Conservation (phyloP, 805 yeast species). For the Priceomyces medius region DNA sequence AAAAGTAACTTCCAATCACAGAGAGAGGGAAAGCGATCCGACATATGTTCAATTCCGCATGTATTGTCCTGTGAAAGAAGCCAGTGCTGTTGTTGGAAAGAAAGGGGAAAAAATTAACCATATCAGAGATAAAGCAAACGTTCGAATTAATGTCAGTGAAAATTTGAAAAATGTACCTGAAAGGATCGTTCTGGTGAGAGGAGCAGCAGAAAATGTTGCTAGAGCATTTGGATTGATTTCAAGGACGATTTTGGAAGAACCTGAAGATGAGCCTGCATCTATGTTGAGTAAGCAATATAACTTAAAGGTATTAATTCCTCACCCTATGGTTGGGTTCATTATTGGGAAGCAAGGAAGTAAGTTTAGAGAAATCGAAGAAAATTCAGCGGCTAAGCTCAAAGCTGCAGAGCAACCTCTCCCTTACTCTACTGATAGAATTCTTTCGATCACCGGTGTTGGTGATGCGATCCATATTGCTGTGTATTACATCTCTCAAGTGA, state of each 20-base stretch:
- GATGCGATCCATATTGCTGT: slow-evolving; percentile 86
- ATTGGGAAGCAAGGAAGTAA: slow-evolving; percentile 76
- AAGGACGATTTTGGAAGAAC: slow-evolving; percentile 64
- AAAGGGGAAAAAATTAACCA: slow-evolving; percentile 73
- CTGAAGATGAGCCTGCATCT: slow-evolving; percentile 60
- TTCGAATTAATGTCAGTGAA: slow-evolving; percentile 69
- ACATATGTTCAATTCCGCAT: slow-evolving; percentile 68
- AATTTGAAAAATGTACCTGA: slow-evolving; percentile 71
- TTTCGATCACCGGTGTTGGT: slow-evolving; percentile 73
- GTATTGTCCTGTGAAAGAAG: slow-evolving; percentile 74
- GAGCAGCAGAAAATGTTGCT: slow-evolving; percentile 75
- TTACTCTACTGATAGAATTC: slow-evolving; percentile 71
- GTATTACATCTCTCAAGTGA: slow-evolving; percentile 68
- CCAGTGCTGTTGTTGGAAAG: slow-evolving; percentile 72
- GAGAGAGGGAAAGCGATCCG: slow-evolving; percentile 50
- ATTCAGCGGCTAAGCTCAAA: slow-evolving; percentile 71
- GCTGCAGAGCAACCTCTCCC: slow-evolving; percentile 75
- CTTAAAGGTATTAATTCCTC: slow-evolving; percentile 68
- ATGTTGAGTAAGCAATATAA: slow-evolving; percentile 53
- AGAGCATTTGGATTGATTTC: slow-evolving; percentile 76
- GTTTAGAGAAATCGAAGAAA: slow-evolving; percentile 78
- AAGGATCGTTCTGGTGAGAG: slow-evolving; percentile 70
- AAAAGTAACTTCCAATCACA: slow-evolving; percentile 39
- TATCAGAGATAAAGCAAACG: slow-evolving; percentile 60
- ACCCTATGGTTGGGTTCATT: slow-evolving; percentile 74